Evolutionary conservation across 306 rosid species (phyloP).

Genomic region (Ceratonia siliqua): DNA sequence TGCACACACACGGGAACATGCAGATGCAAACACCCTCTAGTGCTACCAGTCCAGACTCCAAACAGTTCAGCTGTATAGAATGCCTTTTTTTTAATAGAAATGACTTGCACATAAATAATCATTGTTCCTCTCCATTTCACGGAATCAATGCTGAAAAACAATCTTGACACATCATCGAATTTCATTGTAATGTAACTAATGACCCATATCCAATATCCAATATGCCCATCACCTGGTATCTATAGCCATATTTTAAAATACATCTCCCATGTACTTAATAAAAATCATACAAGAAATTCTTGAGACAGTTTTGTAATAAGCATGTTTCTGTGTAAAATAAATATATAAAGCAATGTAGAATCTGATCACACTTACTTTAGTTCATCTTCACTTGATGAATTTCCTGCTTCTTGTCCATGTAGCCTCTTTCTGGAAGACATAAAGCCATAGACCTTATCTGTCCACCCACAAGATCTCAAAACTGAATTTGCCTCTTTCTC

Average conservation of each 20-base stretch:
- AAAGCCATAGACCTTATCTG: conserved; percentile 54
- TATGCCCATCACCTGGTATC: not conserved
- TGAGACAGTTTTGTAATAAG: conserved; percentile 8
- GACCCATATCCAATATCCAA: not conserved
- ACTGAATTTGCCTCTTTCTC: conserved; percentile 60
- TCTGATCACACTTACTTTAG: conserved; percentile 49
- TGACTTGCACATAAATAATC: not conserved
- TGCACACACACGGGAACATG: not conserved
- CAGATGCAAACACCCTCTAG: not conserved
- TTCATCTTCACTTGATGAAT: conserved; percentile 44
- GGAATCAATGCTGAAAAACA: not conserved
- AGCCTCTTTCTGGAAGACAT: conserved; percentile 72
- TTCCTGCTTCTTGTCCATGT: conserved; percentile 49
- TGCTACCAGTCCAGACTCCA: not conserved
- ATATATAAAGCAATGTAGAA: conserved; percentile 12
- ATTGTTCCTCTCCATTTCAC: not conserved
- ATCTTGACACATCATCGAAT: not conserved
- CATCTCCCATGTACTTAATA: not conserved
- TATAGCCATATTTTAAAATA: conserved; percentile 19
- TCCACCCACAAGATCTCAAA: conserved; percentile 83
- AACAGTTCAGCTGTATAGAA: not conserved
- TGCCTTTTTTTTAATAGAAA: no score
- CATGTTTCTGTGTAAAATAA: conserved; percentile 9
- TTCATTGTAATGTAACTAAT: not conserved
- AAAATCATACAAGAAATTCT: not conserved